Conservation (phyloP, 176 grass and related monocot genomes). For the Pontederia paniculata region DNA sequence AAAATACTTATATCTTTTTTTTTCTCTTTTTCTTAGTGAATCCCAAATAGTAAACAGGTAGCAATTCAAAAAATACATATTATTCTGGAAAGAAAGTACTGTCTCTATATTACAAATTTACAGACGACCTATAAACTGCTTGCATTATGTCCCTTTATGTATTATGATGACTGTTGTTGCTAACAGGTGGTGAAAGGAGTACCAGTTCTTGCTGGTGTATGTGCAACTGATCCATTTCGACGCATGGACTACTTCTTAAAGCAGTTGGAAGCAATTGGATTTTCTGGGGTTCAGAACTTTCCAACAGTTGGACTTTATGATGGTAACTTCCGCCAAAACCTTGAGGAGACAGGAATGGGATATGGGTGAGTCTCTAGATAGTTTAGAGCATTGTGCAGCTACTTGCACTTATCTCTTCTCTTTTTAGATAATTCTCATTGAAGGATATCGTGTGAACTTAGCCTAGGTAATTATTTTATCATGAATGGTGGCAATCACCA, state of each 20-base stretch:
- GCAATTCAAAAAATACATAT: not conserved
- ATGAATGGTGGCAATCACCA: no score
- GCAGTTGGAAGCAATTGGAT: conserved; percentile 66
- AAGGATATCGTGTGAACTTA: no score
- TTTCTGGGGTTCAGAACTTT: conserved; percentile 89
- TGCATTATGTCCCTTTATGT: not conserved
- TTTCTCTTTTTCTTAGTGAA: not conserved
- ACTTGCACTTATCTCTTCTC: not conserved
- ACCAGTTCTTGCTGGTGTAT: conserved; percentile 93
- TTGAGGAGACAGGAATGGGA: conserved; percentile 99
- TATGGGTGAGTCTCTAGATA: conserved; percentile 46
- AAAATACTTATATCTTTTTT: not conserved
- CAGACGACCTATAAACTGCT: not conserved
- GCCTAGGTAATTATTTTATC: no score
- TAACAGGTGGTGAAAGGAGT: conserved; percentile 72
- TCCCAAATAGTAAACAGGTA: not conserved
- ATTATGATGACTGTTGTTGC: not conserved
- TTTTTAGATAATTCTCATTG: no score
- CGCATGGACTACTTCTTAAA: conserved; percentile 83
- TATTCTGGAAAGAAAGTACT: not conserved
- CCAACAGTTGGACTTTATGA: conserved; percentile 92
- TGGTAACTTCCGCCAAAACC: conserved; percentile 79
- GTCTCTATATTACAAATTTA: not conserved
- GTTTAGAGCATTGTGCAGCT: not conserved
- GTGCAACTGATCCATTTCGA: conserved; percentile 86